Percentiles rank a stretch among this genome's conserved stretches.
Conservation (phyloP, 768 basidiomycete genomes). For the Mycena amicta region DNA sequence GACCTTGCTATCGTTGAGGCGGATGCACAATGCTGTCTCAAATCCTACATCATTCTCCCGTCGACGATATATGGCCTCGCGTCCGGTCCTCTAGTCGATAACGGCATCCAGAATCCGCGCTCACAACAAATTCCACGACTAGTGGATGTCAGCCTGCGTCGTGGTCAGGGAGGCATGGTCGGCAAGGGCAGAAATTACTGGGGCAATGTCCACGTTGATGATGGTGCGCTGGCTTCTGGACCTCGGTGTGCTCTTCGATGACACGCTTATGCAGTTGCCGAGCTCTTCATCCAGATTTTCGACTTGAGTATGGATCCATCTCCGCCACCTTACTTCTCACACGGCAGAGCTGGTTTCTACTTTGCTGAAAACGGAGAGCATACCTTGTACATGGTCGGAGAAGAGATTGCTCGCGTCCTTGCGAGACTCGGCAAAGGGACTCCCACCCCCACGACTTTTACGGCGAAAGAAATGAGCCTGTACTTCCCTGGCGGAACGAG, state of each 20-base stretch:
- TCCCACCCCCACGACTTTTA: slow-evolving; percentile 47
- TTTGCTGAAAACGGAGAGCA: slow-evolving; percentile 55
- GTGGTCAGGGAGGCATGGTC: slow-evolving; percentile 52
- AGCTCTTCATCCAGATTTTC: slow-evolving; percentile 45
- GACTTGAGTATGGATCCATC: slow-evolving; percentile 34
- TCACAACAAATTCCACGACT: slow-evolving; percentile 54
- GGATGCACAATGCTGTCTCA: slow-evolving; percentile 38
- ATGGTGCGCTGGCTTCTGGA: slow-evolving; percentile 36
- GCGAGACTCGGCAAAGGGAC: slow-evolving; percentile 37
- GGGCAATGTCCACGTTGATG: slow-evolving; percentile 57
- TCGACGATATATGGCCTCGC: slow-evolving; percentile 57
- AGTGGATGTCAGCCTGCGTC: slow-evolving; percentile 40
- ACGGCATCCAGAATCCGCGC: slow-evolving; percentile 49
- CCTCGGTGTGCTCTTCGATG: neutral
- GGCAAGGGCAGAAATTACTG: slow-evolving; percentile 57
- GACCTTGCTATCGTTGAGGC: slow-evolving; percentile 29
- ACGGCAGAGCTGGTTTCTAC: slow-evolving; percentile 50
- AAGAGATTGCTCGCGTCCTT: slow-evolving; percentile 40
- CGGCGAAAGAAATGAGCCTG: slow-evolving; percentile 40
- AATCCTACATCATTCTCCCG: slow-evolving; percentile 55
- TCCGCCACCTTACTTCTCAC: slow-evolving; percentile 36
- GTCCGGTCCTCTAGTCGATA: slow-evolving; percentile 48
- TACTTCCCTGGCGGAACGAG: slow-evolving; percentile 40
- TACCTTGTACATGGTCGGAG: slow-evolving; percentile 35
- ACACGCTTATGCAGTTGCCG: slow-evolving; percentile 36